Evolutionary conservation across 148 eudicot species (phyloP).

Genomic region (Silene conica): DNA sequence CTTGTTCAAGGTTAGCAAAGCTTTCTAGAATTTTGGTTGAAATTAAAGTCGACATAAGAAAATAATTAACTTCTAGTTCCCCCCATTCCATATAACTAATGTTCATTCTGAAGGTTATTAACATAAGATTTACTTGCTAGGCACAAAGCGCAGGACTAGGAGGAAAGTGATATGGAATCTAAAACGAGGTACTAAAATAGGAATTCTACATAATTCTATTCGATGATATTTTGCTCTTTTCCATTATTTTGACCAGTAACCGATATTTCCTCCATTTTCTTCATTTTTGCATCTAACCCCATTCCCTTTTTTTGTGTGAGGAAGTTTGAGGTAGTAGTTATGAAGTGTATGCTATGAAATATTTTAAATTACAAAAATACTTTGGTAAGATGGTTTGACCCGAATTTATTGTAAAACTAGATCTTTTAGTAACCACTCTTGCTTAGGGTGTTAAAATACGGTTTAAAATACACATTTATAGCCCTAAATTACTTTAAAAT

Average conservation of each 20-base stretch:
- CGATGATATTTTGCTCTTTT: background rate
- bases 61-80: background rate
- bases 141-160: slow-evolving; percentile 20
- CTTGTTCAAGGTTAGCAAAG: slow-evolving; percentile 29
- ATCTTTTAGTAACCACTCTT: too few species aligned
- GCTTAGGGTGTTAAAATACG: too few species aligned
- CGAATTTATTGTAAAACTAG: too few species aligned
- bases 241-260: background rate
- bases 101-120: slow-evolving; percentile 5
- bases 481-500: too few species aligned
- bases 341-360: background rate
- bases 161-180: slow-evolving; percentile 32
- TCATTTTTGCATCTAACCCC: background rate
- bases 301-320: too few species aligned
- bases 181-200: slow-evolving; percentile 24
- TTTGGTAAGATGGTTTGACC: too few species aligned
- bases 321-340: too few species aligned
- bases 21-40: slow-evolving; percentile 2
- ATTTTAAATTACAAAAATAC: too few species aligned
- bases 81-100: background rate
- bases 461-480: too few species aligned
- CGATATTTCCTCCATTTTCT: background rate
- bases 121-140: slow-evolving; percentile 20
- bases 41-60: too few species aligned
- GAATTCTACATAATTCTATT: background rate